These are phyloP conservation scores for Yamadazyma epiphylla DNA, from an alignment of 1,139 yeast genomes.

Conservation along the genomic window DNA sequence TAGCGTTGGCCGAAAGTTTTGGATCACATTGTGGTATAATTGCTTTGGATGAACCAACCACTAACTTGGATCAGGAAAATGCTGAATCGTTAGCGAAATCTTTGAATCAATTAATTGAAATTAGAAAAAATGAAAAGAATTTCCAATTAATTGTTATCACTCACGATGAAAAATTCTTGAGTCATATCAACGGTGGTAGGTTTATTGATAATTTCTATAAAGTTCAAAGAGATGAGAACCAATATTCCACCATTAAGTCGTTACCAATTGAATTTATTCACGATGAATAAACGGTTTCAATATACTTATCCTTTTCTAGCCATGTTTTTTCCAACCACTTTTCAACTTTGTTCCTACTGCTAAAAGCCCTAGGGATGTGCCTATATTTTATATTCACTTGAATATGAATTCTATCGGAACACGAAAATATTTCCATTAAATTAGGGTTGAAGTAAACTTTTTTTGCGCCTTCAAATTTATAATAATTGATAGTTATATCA, in stretches of 20 bases:
- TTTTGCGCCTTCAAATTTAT: constrained; percentile 14
- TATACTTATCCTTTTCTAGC: constrained; percentile 58
- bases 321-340: constrained; percentile 71
- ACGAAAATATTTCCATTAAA: constrained; percentile 51
- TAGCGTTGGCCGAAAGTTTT: constrained; percentile 94
- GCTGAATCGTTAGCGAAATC: constrained; percentile 85
- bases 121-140: constrained; percentile 74
- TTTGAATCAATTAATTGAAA: constrained; percentile 68
- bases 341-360: constrained; percentile 29
- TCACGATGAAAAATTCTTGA: constrained; percentile 88
- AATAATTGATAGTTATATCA: constrained; percentile 51
- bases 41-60: constrained; percentile 97
- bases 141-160: constrained; percentile 94
- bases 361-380: constrained; percentile 6
- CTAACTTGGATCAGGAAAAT: constrained; percentile 88
- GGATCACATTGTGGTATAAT: constrained; percentile 94
- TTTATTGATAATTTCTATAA: constrained; percentile 89
- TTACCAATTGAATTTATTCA: constrained; percentile 40
- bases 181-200: constrained; percentile 78
- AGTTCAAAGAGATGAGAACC: constrained; percentile 75
- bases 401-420: constrained; percentile 14
- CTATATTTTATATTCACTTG: constrained; percentile 11
- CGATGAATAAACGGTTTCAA: constrained; percentile 17
- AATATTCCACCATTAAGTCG: constrained; percentile 65
- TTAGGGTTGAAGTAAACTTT: constrained; percentile 39